A percentile compares a stretch with the other conserved stretches of the same genome.
Evolutionary conservation across 441 rosid species (phyloP).

Genomic region (Melastoma candidum): DNA sequence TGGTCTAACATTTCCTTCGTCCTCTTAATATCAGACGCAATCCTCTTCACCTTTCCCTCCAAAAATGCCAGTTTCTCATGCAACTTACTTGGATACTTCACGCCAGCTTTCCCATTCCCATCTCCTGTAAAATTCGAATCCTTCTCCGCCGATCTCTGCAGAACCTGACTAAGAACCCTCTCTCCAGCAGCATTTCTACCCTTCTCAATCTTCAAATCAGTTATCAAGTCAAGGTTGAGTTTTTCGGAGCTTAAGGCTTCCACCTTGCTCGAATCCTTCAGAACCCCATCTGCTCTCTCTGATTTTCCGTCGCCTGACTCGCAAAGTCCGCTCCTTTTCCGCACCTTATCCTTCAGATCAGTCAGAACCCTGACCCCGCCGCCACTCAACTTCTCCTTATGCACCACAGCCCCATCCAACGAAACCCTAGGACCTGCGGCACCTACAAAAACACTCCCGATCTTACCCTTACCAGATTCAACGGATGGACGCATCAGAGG

Average conservation of each 20-base stretch:
- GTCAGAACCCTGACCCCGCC: constrained; percentile 6
- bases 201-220: too few species aligned
- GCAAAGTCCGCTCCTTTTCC: constrained; percentile 22
- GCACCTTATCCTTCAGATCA: constrained; percentile 28
- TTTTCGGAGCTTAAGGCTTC: too few species aligned
- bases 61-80: constrained; percentile 93
- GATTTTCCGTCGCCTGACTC: constrained; percentile 9
- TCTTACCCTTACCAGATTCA: constrained; percentile 4
- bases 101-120: constrained; percentile 19
- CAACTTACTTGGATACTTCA: constrained; percentile 57
- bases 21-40: constrained; percentile 82
- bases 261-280: too few species aligned
- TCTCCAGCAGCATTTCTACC: constrained; percentile 15
- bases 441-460: constrained; percentile 18
- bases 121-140: constrained; percentile 15
- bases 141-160: constrained; percentile 4
- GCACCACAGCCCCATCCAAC: constrained; percentile 23
- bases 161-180: constrained; percentile 12
- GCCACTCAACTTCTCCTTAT: constrained; percentile 18
- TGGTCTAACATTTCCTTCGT: constrained; percentile 88
- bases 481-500: too few species aligned
- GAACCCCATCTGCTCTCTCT: constrained; percentile 9
- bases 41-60: constrained; percentile 92
- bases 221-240: too few species aligned
- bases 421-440: constrained; percentile 22